Evolutionary conservation across 805 yeast species (phyloP), one percentile per base, ranked within the genome.

Genomic region (Wickerhamomyces rabaulensis): DNA sequence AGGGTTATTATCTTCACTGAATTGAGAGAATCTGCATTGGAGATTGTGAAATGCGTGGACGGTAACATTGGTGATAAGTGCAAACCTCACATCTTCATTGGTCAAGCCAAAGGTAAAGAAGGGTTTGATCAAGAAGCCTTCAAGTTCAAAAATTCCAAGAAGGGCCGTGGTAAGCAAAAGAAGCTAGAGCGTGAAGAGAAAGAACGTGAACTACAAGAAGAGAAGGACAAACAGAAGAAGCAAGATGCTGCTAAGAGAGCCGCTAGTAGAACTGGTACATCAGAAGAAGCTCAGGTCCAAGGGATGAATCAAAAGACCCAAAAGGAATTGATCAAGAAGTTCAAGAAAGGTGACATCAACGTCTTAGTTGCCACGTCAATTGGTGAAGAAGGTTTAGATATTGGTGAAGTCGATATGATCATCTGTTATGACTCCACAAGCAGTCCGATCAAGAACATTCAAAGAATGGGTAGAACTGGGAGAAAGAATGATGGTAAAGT

Each of bases 381-480:
- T 60, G 99, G 98, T 41, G 99, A 94, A 63, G 99, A 94, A 71
- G 99, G 99, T 40, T 74, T 94, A 53, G 99, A 94, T 70, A 95
- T 94, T 54, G 99, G 99, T 27, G 97, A 95, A 62, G 99, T 94
- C 44, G 99, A 94, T 64, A 63, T 94, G 56, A 92, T 94, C 54
- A 75, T 94, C 8, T 91, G 97, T 61, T 94, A 81, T 65, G 99
- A 94, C 59, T 87, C 96, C 0, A 90, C 97, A 0, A 75, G 90
- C 25, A 88, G 96, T 40, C 97, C 98, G 0, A 92, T 94, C 47
- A 87, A 95, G 49, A 90, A 87, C 55, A 77, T 94, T 37, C 99
- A 94, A 63, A 71, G 99, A 56, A 89, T 94, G 95, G 99, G 99
- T 23, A 80, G 99, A 68, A 94, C 99, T 0, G 99, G 99, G 17